Conservation (phyloP, 768 basidiomycete species). For the Naganishia friedmannii region DNA sequence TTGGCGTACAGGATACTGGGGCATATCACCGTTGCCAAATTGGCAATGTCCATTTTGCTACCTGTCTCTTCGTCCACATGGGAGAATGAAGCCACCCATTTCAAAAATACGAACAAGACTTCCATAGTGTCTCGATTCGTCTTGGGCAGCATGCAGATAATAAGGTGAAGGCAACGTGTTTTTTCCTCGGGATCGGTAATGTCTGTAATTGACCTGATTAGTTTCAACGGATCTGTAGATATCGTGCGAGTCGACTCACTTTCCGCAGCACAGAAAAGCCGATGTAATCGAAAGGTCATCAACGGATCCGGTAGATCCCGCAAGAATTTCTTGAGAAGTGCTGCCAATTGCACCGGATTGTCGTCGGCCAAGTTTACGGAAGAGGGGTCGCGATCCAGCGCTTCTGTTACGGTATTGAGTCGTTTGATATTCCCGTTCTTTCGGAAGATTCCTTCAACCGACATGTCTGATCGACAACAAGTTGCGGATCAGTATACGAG, state of each 20-base stretch:
- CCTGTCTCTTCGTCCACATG: conserved; percentile 96
- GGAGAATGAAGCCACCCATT: conserved; percentile 99
- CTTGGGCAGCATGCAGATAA: conserved; percentile 82
- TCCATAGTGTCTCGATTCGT: conserved; percentile 96
- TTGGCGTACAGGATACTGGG: conserved; percentile 93
- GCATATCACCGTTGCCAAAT: conserved; percentile 93
- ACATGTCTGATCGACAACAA: conserved; percentile 71
- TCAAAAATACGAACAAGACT: conserved; percentile 94
- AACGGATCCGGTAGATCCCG: conserved; percentile 94
- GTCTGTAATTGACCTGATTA: conserved; percentile 55
- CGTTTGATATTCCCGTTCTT: conserved; percentile 96
- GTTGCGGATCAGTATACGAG: conserved; percentile 1
- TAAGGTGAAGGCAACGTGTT: conserved; percentile 75
- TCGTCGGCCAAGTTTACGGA: conserved; percentile 89
- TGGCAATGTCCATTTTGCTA: conserved; percentile 95
- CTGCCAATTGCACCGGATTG: conserved; percentile 95
- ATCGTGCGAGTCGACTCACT: conserved; percentile 58
- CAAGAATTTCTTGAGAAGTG: conserved; percentile 93
- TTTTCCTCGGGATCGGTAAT: conserved; percentile 73
- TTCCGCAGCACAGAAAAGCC: conserved; percentile 80
- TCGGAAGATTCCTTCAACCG: conserved; percentile 96
- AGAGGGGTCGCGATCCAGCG: conserved; percentile 87
- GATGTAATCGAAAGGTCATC: conserved; percentile 89
- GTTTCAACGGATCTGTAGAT: not conserved
- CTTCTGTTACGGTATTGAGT: conserved; percentile 82